These are phyloP conservation scores for Papiliotrema terrestris DNA, from an alignment of 1,284 basidiomycete species.

Conservation along the genomic window DNA sequence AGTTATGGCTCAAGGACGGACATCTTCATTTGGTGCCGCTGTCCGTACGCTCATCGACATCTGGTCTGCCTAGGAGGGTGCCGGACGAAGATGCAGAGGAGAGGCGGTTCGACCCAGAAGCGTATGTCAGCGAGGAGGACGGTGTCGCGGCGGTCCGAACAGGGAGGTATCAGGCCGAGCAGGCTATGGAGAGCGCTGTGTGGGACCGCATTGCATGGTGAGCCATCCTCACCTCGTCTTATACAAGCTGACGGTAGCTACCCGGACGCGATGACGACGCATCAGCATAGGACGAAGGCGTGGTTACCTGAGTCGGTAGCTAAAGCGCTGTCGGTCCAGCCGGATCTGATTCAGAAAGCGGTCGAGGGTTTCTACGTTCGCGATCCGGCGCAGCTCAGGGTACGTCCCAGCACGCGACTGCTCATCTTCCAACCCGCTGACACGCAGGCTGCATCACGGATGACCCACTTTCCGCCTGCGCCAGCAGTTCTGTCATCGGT, in stretches of 20 bases:
- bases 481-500: conserved; percentile 60
- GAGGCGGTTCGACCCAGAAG: conserved; percentile 54
- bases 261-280: conserved; percentile 63
- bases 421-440: neutral
- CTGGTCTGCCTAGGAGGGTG: conserved; percentile 55
- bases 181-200: conserved; percentile 59
- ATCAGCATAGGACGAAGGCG: conserved; percentile 74
- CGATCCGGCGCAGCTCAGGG: conserved; percentile 80
- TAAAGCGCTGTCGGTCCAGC: conserved; percentile 62
- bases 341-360: conserved; percentile 75
- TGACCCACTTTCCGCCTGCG: conserved; percentile 79
- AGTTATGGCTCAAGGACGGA: conserved; percentile 87
- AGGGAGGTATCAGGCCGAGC: conserved; percentile 53
- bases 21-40: conserved; percentile 82
- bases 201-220: conserved; percentile 67
- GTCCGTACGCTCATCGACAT: conserved; percentile 63
- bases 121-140: conserved; percentile 60
- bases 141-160: conserved; percentile 60
- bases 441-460: conserved; percentile 70
- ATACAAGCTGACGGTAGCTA: conserved; percentile 55
- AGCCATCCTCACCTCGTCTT: conserved; percentile 14
- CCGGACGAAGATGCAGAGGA: conserved; percentile 54
- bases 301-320: conserved; percentile 77
- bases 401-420: conserved; percentile 51
- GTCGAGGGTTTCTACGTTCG: conserved; percentile 89